Conservation (phyloP, 148 eudicot genomes). For the Arctostaphylos glauca region DNA sequence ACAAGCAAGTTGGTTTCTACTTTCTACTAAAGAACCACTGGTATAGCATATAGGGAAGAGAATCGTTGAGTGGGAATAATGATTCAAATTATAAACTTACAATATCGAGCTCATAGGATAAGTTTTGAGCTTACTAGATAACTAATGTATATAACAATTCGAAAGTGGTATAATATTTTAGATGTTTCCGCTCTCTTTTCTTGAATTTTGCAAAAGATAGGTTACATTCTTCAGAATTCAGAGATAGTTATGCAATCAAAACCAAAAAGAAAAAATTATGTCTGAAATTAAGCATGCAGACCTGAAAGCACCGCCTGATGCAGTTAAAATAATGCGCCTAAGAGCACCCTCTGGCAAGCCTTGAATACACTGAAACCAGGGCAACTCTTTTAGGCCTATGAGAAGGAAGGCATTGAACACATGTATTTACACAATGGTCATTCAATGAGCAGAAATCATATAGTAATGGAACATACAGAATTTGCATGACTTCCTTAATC, state of each 20-base stretch:
- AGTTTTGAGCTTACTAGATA: constrained; percentile 5
- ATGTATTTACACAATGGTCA: neutral
- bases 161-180: neutral
- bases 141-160: neutral
- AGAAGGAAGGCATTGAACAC: constrained; percentile 5
- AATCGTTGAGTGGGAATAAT: neutral
- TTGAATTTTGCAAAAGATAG: neutral
- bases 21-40: no score
- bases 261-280: neutral
- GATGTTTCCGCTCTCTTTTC: neutral
- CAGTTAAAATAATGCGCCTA: constrained; percentile 90
- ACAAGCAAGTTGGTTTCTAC: neutral
- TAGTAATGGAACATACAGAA: neutral
- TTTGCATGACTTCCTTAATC: neutral
- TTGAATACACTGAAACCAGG: constrained; percentile 81
- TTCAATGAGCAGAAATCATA: neutral
- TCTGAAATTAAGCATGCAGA: constrained; percentile 25
- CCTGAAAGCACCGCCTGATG: constrained; percentile 99
- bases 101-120: neutral
- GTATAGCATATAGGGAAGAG: no score
- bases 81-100: neutral
- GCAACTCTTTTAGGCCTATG: constrained; percentile 22
- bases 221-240: neutral
- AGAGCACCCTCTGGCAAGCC: constrained; percentile 97
- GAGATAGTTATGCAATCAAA: neutral